Conservation (phyloP, 2,329 filamentous ascomycete species). For the Aspergillus sp. region DNA sequence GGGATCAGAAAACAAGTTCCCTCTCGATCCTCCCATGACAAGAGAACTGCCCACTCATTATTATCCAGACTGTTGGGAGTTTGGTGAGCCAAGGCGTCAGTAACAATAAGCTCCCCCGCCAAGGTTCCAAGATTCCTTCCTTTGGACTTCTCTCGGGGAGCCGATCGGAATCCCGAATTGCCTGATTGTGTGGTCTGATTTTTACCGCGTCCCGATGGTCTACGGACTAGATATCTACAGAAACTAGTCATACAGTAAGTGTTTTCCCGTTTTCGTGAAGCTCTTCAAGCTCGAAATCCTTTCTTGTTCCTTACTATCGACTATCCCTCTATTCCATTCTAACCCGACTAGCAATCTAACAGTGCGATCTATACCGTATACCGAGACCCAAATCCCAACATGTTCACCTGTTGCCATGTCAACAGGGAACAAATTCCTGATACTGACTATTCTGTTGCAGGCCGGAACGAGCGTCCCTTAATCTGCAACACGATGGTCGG, state of each 20-base stretch:
- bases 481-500: slow-evolving; percentile 38
- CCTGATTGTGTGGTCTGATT: slow-evolving; percentile 16
- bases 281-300: neutral
- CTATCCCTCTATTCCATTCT: neutral
- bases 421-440: neutral
- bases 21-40: neutral
- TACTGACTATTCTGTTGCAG: neutral
- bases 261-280: neutral
- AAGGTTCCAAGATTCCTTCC: neutral
- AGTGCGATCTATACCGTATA: neutral
- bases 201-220: slow-evolving; percentile 14
- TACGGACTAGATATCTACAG: neutral
- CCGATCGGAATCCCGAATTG: slow-evolving; percentile 24
- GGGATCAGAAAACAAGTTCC: neutral
- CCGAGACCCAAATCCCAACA: neutral
- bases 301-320: neutral
- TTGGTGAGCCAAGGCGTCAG: neutral
- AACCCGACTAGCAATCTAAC: neutral
- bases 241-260: neutral
- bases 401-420: neutral
- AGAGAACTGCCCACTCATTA: neutral
- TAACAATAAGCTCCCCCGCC: neutral
- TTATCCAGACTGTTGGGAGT: neutral
- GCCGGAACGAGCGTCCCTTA: slow-evolving; percentile 24
- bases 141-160: slow-evolving; percentile 8